Evolutionary conservation across 2,329 filamentous ascomycete genomes (phyloP), one percentile per base, ranked within the genome.

Genomic region (Colletotrichum truncatum): DNA sequence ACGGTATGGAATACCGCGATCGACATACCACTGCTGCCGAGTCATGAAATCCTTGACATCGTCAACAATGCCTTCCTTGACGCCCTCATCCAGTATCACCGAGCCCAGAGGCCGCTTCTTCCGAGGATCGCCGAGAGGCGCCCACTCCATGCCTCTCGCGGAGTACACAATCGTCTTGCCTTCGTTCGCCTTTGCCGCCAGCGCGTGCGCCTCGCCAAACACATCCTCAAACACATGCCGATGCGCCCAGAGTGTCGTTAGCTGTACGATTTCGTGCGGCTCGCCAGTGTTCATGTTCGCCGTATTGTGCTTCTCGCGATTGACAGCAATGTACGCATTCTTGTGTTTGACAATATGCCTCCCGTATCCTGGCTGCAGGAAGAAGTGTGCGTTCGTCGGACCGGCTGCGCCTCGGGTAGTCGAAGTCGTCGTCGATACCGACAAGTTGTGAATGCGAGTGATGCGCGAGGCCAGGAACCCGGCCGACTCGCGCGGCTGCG

Each of bases 81-180:
- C 87, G 0, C 94, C 94, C 62, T 90, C 81, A 68, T 97, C 93
- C 18, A 98, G 81, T 6, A 98, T 88, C 5, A 99, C 96, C 1
- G 94, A 98, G 10, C 91, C 89, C 12, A 98, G 81, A 0, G 96
- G 95, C 32, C 96, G 85, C 79, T 98, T 98, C 70, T 91, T 89
- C 69, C 94, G 89, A 23, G 96, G 89, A 68, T 94, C 88, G 8
- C 96, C 96, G 70, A 98, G 91, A 11, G 87, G 88, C 64, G 89
- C 85, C 96, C 96, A 99, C 68, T 93, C 90, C 69, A 93, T 91
- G 26, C 92, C 92, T 75, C 93, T 88, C 21, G 93, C 91, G 23
- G 93, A 94, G 77, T 96, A 98, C 58, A 99, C 94, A 10, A 93
- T 86, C 0, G 95, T 99, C 80, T 97, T 98, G 23, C 96, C 96